A percentile compares a stretch with the other conserved stretches of the same genome.
phyloP scores from a whole-genome alignment of 2,329 filamentous ascomycete species.

The Metarhizium album region DNA sequence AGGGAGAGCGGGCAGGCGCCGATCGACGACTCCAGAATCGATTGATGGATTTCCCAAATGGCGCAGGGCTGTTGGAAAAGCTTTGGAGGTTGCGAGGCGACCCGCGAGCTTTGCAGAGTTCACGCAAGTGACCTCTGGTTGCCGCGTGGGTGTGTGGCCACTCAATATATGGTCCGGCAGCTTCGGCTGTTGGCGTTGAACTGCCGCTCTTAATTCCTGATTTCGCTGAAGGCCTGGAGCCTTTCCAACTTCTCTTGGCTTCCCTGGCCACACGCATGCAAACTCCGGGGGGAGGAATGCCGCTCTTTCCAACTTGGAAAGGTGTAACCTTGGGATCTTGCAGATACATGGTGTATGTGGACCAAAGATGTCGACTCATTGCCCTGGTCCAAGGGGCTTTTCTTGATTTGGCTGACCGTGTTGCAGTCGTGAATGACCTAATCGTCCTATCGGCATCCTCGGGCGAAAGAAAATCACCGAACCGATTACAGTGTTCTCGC shows the following conservation, averaged over 20 bases:
- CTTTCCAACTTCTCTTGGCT: constrained; percentile 56
- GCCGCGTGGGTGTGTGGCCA: constrained; percentile 56
- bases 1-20: constrained; percentile 33
- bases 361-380: constrained; percentile 57
- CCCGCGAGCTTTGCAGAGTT: constrained; percentile 48
- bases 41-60: constrained; percentile 40
- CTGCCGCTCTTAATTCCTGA: constrained; percentile 37
- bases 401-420: constrained; percentile 22
- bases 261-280: constrained; percentile 55
- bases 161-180: constrained; percentile 37
- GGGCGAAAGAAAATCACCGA: constrained; percentile 14
- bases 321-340: constrained; percentile 59
- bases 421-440: constrained; percentile 10
- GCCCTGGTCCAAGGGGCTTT: constrained; percentile 53
- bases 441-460: constrained; percentile 23
- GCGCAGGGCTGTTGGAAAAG: constrained; percentile 43
- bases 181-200: constrained; percentile 42
- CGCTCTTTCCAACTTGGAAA: constrained; percentile 51
- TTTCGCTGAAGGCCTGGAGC: constrained; percentile 32
- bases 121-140: constrained; percentile 50
- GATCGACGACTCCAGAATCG: constrained; percentile 39
- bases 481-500: constrained; percentile 16
- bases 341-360: constrained; percentile 52
- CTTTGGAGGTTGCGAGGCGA: constrained; percentile 33
- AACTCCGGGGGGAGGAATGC: constrained; percentile 54